Evolutionary conservation across 2,329 filamentous ascomycete genomes (phyloP).

Genomic region (Leptographium radiaticola): DNA sequence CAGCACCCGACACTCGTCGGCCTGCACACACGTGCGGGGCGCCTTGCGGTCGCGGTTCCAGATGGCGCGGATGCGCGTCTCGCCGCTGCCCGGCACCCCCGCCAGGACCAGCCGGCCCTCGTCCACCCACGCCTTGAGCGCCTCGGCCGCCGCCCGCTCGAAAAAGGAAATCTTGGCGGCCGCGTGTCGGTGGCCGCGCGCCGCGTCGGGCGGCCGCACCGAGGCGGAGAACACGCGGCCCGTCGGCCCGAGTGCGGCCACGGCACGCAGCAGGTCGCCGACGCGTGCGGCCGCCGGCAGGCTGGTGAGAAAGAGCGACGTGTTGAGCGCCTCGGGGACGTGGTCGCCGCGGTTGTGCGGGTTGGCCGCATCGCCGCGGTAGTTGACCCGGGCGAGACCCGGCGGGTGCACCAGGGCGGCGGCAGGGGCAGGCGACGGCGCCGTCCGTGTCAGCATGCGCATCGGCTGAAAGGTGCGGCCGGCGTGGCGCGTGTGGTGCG

Average conservation of each 20-base stretch:
- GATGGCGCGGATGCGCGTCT: not conserved
- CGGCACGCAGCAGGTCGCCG: conserved; percentile 7
- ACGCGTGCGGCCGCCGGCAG: conserved; percentile 5
- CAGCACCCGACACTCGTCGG: conserved; percentile 10
- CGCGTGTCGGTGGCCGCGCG: conserved; percentile 5
- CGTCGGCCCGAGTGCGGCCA: conserved; percentile 7
- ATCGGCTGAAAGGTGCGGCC: conserved; percentile 8
- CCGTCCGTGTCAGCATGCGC: too few species aligned
- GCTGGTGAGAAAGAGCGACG: conserved; percentile 9
- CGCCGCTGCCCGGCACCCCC: not conserved
- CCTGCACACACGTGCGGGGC: conserved; percentile 9
- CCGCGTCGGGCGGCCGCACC: conserved; percentile 9
- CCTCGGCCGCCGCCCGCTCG: conserved; percentile 7
- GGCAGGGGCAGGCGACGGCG: too few species aligned
- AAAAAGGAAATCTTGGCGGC: conserved; percentile 11
- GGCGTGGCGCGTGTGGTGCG: too few species aligned
- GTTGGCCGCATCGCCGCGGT: conserved; percentile 10
- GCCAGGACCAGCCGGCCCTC: conserved; percentile 2
- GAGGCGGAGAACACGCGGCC: conserved; percentile 9
- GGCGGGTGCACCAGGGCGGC: too few species aligned
- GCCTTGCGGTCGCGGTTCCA: conserved; percentile 12
- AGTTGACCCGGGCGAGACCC: too few species aligned
- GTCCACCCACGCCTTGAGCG: conserved; percentile 4
- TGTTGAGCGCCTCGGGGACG: conserved; percentile 8
- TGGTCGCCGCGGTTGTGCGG: conserved; percentile 10